Percentiles rank a stretch among this genome's conserved stretches.
These are phyloP conservation scores for Iris pallida DNA, from an alignment of 116 monocot species.

Conservation along the genomic window DNA sequence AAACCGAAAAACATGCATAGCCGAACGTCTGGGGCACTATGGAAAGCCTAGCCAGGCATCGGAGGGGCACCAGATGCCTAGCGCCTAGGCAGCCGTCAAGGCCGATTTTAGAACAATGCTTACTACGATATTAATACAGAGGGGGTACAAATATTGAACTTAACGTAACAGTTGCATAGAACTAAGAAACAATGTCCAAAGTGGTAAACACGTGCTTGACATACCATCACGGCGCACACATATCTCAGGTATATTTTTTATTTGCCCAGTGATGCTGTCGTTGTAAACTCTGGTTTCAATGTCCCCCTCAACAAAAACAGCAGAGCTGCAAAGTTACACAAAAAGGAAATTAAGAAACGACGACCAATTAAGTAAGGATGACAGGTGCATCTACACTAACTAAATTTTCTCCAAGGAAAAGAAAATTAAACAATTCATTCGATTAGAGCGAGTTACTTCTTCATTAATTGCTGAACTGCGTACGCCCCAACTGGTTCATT, in stretches of 20 bases:
- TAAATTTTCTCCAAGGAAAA: not conserved
- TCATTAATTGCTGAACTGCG: constrained; percentile 81
- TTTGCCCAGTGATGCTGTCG: constrained; percentile 84
- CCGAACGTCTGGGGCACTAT: no score
- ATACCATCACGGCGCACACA: constrained; percentile 95
- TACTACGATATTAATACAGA: no score
- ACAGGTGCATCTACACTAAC: no score
- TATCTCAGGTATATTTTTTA: constrained; percentile 91
- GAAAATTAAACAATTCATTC: constrained; percentile 1
- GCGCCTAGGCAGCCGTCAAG: no score
- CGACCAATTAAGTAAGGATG: no score
- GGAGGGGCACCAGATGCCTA: no score
- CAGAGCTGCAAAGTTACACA: constrained; percentile 44
- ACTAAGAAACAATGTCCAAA: no score
- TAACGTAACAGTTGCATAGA: no score
- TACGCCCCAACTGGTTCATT: constrained; percentile 77
- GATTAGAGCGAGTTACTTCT: constrained; percentile 48
- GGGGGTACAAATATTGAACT: no score
- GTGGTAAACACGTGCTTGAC: not conserved
- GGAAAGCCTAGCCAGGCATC: no score
- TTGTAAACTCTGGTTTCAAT: constrained; percentile 99
- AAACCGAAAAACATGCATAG: no score
- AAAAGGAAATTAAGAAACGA: not conserved
- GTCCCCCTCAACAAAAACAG: constrained; percentile 95
- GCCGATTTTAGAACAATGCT: no score